Evolutionary conservation across 352 stramenopile species (phyloP).

Genomic region (Phytophthora parvispora): DNA sequence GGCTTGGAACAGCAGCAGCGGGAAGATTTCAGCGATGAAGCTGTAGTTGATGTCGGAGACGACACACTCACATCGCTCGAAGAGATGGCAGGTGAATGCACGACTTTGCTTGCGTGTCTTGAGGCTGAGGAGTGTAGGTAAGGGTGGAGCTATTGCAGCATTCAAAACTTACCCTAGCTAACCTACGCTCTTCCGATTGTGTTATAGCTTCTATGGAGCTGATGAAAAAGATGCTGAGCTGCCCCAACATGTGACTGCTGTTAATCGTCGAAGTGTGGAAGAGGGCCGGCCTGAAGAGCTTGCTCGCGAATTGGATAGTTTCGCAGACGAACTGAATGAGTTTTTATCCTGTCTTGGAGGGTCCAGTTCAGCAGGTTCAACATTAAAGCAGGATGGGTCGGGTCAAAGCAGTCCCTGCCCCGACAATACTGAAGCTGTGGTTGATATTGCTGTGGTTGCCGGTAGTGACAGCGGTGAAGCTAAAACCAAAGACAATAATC

Average conservation of each 20-base stretch:
- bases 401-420: neutral
- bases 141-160: neutral
- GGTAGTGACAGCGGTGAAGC: neutral
- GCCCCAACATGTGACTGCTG: neutral
- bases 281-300: constrained; percentile 6
- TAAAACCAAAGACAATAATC: neutral
- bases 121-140: constrained; percentile 15
- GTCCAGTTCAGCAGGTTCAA: neutral
- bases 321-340: constrained; percentile 34
- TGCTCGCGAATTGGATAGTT: constrained; percentile 32
- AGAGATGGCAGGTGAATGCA: constrained; percentile 28
- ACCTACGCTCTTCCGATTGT: neutral
- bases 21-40: neutral
- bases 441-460: neutral
- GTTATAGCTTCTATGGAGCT: neutral
- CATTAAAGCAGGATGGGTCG: too few relatives aligned
- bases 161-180: neutral
- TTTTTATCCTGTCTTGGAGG: constrained; percentile 26
- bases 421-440: neutral
- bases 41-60: neutral
- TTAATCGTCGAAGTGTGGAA: too few relatives aligned
- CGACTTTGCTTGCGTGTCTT: constrained; percentile 32
- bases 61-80: constrained; percentile 28
- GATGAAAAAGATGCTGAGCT: neutral
- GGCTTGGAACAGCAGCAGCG: constrained; percentile 28